A percentile compares a stretch with the other conserved stretches of the same genome.
phyloP scores from a whole-genome alignment of 2,329 filamentous ascomycete species.

The Beauveria varroae region DNA sequence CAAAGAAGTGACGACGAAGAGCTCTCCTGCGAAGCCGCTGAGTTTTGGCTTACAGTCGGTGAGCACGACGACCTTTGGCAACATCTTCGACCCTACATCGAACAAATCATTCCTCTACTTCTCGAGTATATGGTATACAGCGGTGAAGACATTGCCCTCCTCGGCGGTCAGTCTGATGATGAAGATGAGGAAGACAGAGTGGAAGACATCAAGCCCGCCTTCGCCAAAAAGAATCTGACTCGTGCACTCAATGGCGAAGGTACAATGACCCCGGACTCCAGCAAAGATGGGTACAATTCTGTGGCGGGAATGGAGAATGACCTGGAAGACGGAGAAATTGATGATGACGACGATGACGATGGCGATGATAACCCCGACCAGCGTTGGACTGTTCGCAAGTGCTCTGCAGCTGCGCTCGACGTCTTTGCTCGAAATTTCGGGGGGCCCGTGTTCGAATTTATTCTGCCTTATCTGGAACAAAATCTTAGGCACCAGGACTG shows the following conservation, averaged over 20 bases:
- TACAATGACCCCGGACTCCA: conserved; percentile 41
- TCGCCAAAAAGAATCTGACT: conserved; percentile 63
- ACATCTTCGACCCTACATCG: conserved; percentile 67
- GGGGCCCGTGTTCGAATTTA: conserved; percentile 79
- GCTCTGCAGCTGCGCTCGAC: conserved; percentile 90
- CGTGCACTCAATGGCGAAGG: conserved; percentile 49
- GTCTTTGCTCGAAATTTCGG: conserved; percentile 90
- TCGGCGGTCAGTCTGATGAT: conserved; percentile 80
- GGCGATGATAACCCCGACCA: conserved; percentile 82
- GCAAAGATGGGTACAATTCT: conserved; percentile 50
- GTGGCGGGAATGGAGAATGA: conserved; percentile 60
- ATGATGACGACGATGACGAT: conserved; percentile 64
- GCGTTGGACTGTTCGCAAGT: conserved; percentile 92
- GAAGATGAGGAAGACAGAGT: conserved; percentile 85
- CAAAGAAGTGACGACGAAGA: conserved; percentile 85
- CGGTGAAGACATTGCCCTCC: conserved; percentile 80
- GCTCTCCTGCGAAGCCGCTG: conserved; percentile 85
- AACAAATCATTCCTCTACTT: conserved; percentile 81
- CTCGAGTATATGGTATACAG: conserved; percentile 95
- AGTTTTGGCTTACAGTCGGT: conserved; percentile 93
- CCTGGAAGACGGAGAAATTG: conserved; percentile 79
- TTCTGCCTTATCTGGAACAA: conserved; percentile 83
- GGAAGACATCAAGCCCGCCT: conserved; percentile 87
- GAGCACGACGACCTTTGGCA: conserved; percentile 77
- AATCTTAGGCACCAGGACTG: conserved; percentile 85